Conservation (phyloP, 768 basidiomycete genomes). For the Kwoniella sp. region DNA sequence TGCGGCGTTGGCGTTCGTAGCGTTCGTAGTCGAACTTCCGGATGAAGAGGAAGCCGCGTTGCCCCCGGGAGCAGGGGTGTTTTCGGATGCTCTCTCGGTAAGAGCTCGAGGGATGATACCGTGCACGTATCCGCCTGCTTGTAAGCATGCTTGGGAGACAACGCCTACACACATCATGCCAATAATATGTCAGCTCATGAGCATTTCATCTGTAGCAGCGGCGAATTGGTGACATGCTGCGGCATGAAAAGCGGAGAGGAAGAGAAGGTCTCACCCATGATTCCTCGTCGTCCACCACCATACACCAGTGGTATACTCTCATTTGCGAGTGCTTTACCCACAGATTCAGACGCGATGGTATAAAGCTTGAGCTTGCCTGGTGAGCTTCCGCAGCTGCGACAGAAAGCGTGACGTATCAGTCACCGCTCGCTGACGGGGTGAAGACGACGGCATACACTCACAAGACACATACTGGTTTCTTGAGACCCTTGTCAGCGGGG, state of each 20-base stretch:
- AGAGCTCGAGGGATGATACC: conserved; percentile 81
- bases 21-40: conserved; percentile 57
- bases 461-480: conserved; percentile 53
- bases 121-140: conserved; percentile 70
- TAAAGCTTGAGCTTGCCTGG: conserved; percentile 67
- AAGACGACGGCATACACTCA: too few species aligned
- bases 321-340: conserved; percentile 71
- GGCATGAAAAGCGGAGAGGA: not conserved
- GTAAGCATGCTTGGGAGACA: conserved; percentile 62
- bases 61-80: conserved; percentile 27
- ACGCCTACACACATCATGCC: conserved; percentile 30
- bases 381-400: conserved; percentile 72
- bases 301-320: conserved; percentile 72
- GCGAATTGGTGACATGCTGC: too few species aligned
- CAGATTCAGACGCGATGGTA: conserved; percentile 69
- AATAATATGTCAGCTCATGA: not conserved
- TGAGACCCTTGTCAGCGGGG: conserved; percentile 22
- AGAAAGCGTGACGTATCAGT: not conserved
- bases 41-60: not conserved
- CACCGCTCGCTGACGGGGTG: too few species aligned
- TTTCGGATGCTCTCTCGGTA: conserved; percentile 47
- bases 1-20: conserved; percentile 65
- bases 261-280: conserved; percentile 70
- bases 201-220: too few species aligned
- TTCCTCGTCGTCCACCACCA: conserved; percentile 77